These are phyloP conservation scores for Penicillium silybi DNA, from an alignment of 495 filamentous ascomycete species.

Conservation along the genomic window DNA sequence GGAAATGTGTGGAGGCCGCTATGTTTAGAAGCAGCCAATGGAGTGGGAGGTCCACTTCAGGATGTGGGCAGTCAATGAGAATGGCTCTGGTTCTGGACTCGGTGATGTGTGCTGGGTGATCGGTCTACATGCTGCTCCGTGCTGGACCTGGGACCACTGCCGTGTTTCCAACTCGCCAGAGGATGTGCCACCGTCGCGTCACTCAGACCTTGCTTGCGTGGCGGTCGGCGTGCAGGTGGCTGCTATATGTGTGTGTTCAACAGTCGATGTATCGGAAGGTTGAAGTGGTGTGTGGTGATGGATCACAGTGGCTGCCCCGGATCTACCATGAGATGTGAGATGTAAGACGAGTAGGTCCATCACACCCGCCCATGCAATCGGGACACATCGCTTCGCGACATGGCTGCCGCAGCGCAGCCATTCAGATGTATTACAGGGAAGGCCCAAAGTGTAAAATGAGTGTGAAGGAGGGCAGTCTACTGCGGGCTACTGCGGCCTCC, in stretches of 20 bases:
- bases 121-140: neutral
- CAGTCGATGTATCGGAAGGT: slow-evolving; percentile 4
- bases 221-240: slow-evolving; percentile 9
- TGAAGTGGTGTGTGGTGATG: slow-evolving; percentile 9
- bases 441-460: neutral
- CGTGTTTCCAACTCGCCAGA: neutral
- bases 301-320: slow-evolving; percentile 25
- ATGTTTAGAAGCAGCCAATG: slow-evolving; percentile 30
- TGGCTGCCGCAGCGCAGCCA: slow-evolving; percentile 14
- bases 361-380: slow-evolving; percentile 23
- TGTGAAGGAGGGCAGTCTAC: neutral
- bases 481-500: neutral
- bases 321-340: slow-evolving; percentile 15
- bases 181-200: slow-evolving; percentile 11
- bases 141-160: neutral
- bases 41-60: slow-evolving; percentile 6
- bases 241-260: slow-evolving; percentile 5
- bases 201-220: slow-evolving; percentile 22
- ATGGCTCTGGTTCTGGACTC: slow-evolving; percentile 9
- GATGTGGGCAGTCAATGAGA: neutral
- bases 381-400: slow-evolving; percentile 28
- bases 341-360: slow-evolving; percentile 17
- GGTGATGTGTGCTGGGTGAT: neutral
- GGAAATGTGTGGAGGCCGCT: slow-evolving; percentile 13
- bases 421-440: slow-evolving; percentile 19